phyloP scores from a whole-genome alignment of 345 rosid genomes.

The Passiflora organensis region DNA sequence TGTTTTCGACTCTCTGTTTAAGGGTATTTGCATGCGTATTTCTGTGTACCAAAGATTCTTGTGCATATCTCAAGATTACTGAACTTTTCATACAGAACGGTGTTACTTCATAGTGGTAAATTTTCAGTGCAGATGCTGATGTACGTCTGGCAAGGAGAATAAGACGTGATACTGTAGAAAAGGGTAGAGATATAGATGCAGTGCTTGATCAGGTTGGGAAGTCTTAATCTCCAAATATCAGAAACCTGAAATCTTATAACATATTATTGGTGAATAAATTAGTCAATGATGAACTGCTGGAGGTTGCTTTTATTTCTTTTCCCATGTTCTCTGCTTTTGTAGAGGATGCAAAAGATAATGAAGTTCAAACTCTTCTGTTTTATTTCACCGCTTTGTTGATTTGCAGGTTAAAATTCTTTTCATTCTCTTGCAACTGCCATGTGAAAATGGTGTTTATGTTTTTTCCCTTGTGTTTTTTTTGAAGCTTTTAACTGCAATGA shows the following conservation, averaged over 20 bases:
- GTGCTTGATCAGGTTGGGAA: constrained; percentile 88
- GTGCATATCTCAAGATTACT: no score
- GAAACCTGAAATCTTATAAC: not conserved
- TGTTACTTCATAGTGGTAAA: constrained; percentile 34
- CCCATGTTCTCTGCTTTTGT: no score
- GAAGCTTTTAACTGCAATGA: no score
- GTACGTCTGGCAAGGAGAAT: constrained; percentile 98
- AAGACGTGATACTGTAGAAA: constrained; percentile 82
- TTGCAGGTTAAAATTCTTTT: no score
- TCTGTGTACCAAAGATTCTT: no score
- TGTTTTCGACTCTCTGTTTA: no score
- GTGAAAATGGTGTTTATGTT: no score
- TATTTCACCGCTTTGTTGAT: not conserved
- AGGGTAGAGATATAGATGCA: constrained; percentile 77
- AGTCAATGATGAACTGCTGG: not conserved
- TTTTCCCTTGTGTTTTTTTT: no score
- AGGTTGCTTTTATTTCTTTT: not conserved
- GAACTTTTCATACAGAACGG: not conserved
- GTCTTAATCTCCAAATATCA: not conserved
- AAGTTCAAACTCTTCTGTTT: not conserved
- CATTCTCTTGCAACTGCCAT: no score
- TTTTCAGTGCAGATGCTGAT: constrained; percentile 92
- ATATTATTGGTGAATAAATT: not conserved
- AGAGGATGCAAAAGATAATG: not conserved
- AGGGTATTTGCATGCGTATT: no score